Evolutionary conservation across 164 flowering plant species (phyloP).

Genomic region (Chimonanthus praecox): DNA sequence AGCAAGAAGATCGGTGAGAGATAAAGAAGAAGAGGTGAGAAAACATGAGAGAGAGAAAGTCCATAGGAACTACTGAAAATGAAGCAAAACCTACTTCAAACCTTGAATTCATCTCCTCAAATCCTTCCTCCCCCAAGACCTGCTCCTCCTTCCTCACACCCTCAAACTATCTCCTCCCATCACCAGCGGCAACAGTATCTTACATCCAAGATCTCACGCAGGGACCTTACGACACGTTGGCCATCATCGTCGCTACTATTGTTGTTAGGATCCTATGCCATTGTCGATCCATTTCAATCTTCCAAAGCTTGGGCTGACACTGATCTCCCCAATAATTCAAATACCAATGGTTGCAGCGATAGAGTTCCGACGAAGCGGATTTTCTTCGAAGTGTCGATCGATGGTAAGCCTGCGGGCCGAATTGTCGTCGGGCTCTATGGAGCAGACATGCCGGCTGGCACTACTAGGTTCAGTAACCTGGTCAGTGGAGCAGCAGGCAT

Average conservation of each 20-base stretch:
- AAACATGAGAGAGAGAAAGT: background rate
- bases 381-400: conserved; percentile 72
- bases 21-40: background rate
- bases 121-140: conserved; percentile 8
- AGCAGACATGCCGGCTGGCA: conserved; percentile 43
- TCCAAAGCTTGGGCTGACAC: conserved; percentile 38
- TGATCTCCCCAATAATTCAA: conserved; percentile 6
- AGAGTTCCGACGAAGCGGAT: conserved; percentile 40
- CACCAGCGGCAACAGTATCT: conserved; percentile 9
- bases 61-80: conserved; percentile 8
- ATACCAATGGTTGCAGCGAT: conserved; percentile 18
- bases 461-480: conserved; percentile 52
- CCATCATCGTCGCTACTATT: conserved; percentile 40
- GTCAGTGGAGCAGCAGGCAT: conserved; percentile 70
- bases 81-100: conserved; percentile 13
- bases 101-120: conserved; percentile 15
- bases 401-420: conserved; percentile 67
- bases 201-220: conserved; percentile 39
- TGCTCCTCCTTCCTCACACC: conserved; percentile 10
- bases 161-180: conserved; percentile 6
- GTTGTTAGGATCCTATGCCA: conserved; percentile 17
- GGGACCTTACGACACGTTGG: conserved; percentile 36
- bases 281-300: conserved; percentile 21
- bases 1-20: background rate
- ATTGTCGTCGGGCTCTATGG: conserved; percentile 56